phyloP scores from a whole-genome alignment of 106 monocot genomes.

The Apostasia shenzhenica region DNA sequence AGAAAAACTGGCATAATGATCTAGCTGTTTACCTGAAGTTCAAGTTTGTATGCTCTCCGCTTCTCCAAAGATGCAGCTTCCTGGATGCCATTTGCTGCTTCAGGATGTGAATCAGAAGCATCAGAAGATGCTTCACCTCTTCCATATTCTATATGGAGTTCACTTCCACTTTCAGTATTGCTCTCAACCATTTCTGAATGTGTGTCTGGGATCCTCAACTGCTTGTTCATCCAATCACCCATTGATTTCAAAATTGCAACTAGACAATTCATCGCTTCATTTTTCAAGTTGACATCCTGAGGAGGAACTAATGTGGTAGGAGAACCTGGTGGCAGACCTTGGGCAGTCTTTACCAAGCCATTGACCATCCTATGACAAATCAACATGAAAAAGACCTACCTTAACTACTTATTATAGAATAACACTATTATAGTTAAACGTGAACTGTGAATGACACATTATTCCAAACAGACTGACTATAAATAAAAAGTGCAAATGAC shows the following conservation, averaged over 20 bases:
- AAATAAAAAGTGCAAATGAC: no score
- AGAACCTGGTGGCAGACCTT: slow-evolving; percentile 68
- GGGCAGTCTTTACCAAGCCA: slow-evolving; percentile 85
- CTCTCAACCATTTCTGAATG: slow-evolving; percentile 45
- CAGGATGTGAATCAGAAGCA: slow-evolving; percentile 49
- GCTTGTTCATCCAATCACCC: slow-evolving; percentile 97
- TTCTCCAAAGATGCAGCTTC: slow-evolving; percentile 76
- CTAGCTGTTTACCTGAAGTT: slow-evolving; percentile 60
- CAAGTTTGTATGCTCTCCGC: slow-evolving; percentile 87
- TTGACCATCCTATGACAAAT: slow-evolving; percentile 68
- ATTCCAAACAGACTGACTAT: no score
- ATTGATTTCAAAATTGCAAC: slow-evolving; percentile 86
- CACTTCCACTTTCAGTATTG: slow-evolving; percentile 37
- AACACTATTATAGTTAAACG: no score
- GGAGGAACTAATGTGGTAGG: slow-evolving; percentile 67
- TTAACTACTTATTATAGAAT: no score
- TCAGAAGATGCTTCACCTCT: slow-evolving; percentile 46
- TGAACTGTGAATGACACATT: no score
- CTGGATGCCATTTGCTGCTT: slow-evolving; percentile 48
- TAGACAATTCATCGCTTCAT: slow-evolving; percentile 86
- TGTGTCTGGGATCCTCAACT: slow-evolving; percentile 76
- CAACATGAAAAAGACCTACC: background rate
- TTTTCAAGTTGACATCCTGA: slow-evolving; percentile 74
- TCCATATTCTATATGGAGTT: slow-evolving; percentile 36
- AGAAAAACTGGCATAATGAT: background rate